phyloP scores from a whole-genome alignment of 805 yeast genomes.

The Lachancea waltii region DNA sequence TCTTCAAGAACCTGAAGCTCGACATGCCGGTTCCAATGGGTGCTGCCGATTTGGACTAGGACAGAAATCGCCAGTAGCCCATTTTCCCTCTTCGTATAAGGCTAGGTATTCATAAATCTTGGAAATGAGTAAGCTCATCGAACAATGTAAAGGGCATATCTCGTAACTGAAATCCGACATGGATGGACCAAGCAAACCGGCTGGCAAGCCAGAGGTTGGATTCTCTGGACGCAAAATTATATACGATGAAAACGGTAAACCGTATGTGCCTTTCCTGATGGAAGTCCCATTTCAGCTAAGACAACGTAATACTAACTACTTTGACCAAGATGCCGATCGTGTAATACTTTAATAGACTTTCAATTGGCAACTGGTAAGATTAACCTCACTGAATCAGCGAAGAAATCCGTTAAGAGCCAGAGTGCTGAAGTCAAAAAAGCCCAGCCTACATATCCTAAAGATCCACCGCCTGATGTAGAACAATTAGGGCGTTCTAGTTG shows the following conservation, averaged over 20 bases:
- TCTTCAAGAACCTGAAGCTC: conserved; percentile 36
- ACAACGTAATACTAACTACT: conserved; percentile 4
- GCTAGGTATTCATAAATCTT: neutral
- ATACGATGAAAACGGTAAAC: conserved; percentile 85
- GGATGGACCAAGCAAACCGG: too few species aligned
- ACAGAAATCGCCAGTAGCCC: too few species aligned
- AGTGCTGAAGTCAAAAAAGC: conserved; percentile 8
- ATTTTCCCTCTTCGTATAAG: too few species aligned
- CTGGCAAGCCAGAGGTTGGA: conserved; percentile 34
- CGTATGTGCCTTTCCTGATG: conserved; percentile 49
- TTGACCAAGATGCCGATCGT: conserved; percentile 65
- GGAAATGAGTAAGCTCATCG: too few species aligned
- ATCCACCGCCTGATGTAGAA: conserved; percentile 83
- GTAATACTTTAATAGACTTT: conserved; percentile 78
- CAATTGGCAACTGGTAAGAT: conserved; percentile 46
- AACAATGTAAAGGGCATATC: too few species aligned
- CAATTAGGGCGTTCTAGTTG: conserved; percentile 80
- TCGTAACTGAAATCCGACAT: too few species aligned
- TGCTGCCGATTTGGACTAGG: conserved; percentile 20
- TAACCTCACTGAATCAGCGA: neutral
- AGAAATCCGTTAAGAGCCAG: neutral
- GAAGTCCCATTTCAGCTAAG: neutral
- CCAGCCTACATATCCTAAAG: conserved; percentile 36
- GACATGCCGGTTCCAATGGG: conserved; percentile 21
- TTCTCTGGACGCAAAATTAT: conserved; percentile 61